These are phyloP conservation scores for Trichophaea hybrida DNA, from an alignment of 2,329 filamentous ascomycete species.

Conservation along the genomic window DNA sequence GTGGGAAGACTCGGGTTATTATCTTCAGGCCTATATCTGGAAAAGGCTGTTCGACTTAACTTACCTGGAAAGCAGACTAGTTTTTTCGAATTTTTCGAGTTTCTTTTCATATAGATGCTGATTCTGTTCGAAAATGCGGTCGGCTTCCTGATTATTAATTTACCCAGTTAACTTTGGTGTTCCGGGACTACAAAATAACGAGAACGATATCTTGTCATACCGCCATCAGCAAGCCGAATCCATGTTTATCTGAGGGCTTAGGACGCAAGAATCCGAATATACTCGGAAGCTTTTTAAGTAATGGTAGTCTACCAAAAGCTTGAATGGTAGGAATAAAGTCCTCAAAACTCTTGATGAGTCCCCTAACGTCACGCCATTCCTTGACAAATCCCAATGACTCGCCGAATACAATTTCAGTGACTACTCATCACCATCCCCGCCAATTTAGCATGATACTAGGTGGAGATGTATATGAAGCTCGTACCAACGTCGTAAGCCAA, in stretches of 20 bases:
- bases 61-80: slow-evolving; percentile 1
- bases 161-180: too few relatives aligned
- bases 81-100: slow-evolving; percentile 4
- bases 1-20: background rate
- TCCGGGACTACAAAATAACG: background rate
- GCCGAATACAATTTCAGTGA: slow-evolving; percentile 43
- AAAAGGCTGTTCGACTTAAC: background rate
- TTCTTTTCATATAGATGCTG: background rate
- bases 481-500: background rate
- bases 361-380: slow-evolving; percentile 38
- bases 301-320: slow-evolving; percentile 38
- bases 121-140: too few relatives aligned
- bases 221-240: slow-evolving; percentile 43
- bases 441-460: slow-evolving; percentile 15
- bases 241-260: slow-evolving; percentile 39
- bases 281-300: slow-evolving; percentile 33
- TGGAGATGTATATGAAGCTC: background rate
- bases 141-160: too few relatives aligned
- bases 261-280: slow-evolving; percentile 41
- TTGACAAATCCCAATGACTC: slow-evolving; percentile 43
- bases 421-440: slow-evolving; percentile 44
- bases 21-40: background rate
- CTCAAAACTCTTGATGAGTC: slow-evolving; percentile 41
- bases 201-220: background rate
- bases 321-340: slow-evolving; percentile 39